Evolutionary conservation across 2,329 filamentous ascomycete genomes (phyloP).

Genomic region (Pseudogymnoascus sp.): DNA sequence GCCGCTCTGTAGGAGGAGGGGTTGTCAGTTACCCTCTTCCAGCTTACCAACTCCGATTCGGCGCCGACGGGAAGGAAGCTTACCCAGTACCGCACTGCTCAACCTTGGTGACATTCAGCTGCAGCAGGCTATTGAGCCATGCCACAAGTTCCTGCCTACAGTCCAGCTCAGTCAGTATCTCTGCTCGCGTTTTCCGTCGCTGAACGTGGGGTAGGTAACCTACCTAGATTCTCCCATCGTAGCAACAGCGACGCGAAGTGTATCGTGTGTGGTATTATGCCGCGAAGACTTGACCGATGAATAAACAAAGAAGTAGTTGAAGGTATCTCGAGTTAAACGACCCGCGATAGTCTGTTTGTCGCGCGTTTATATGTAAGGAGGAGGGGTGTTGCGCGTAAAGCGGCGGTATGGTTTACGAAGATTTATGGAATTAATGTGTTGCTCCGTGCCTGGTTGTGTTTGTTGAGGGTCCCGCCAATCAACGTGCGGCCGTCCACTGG

Average conservation of each 20-base stretch:
- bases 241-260: neutral
- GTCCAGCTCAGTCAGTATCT: constrained; percentile 1
- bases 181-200: neutral
- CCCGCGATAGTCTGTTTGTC: neutral
- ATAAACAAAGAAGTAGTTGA: neutral
- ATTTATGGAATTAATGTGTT: constrained; percentile 7
- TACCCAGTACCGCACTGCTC: constrained; percentile 99
- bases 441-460: neutral
- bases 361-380: neutral
- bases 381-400: constrained; percentile 3
- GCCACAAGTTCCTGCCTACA: constrained; percentile 85
- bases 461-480: constrained; percentile 3
- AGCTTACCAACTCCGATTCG: neutral
- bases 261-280: neutral
- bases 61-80: constrained; percentile 21
- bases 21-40: constrained; percentile 17
- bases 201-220: neutral
- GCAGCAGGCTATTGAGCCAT: constrained; percentile 96
- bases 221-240: constrained; percentile 8
- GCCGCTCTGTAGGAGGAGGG: constrained; percentile 57
- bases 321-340: neutral
- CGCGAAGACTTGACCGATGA: neutral
- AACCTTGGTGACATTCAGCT: constrained; percentile 97
- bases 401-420: constrained; percentile 4
- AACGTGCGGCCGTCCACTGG: neutral